Evolutionary conservation across 2,329 filamentous ascomycete genomes (phyloP).

Genomic region (Rhynchosporium secalis): DNA sequence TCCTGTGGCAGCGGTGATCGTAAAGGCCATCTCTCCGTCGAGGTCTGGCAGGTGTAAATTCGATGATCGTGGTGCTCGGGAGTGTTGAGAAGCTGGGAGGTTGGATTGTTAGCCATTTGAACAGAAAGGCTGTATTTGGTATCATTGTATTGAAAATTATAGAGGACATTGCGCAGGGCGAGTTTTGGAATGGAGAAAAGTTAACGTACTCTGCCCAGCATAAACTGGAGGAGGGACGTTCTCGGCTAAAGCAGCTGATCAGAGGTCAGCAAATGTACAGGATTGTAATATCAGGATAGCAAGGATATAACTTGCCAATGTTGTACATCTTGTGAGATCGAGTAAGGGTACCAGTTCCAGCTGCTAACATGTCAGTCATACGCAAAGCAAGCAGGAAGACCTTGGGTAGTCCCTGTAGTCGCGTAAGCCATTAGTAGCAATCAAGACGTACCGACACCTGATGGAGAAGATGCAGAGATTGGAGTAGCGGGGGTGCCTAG

Average conservation of each 20-base stretch:
- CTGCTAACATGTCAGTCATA: neutral
- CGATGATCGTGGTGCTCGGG: neutral
- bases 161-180: too few relatives aligned
- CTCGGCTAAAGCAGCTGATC: conserved; percentile 4
- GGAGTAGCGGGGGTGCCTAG: neutral
- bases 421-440: neutral
- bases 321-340: neutral
- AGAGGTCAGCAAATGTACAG: neutral
- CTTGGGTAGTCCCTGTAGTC: neutral
- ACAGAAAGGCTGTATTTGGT: neutral
- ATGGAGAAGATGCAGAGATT: neutral
- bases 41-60: too few relatives aligned
- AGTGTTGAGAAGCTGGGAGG: neutral
- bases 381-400: neutral
- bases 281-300: neutral
- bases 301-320: neutral
- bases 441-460: neutral
- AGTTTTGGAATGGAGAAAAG: neutral
- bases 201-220: neutral
- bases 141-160: neutral
- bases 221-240: neutral
- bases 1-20: too few relatives aligned
- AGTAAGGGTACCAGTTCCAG: neutral
- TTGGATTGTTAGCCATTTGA: neutral
- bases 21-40: too few relatives aligned